Evolutionary conservation across 164 flowering plant genomes (phyloP), one percentile per base, ranked within the genome.

Genomic region (Kingdonia uniflora): DNA sequence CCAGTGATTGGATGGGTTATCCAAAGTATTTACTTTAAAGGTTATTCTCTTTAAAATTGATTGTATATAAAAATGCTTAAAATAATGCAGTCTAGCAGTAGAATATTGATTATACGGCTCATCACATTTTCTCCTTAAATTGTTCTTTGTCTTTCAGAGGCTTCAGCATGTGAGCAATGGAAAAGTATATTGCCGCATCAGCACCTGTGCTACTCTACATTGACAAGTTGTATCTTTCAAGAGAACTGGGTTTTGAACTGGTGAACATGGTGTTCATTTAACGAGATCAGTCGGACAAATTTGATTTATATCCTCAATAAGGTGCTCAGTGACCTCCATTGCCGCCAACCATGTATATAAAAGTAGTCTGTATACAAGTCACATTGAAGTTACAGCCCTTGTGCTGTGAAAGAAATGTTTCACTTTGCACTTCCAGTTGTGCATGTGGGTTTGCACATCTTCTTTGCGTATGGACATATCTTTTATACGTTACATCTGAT

Each of bases 211-310:
- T 85, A 33, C 29, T 46, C 29, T 82, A 84, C 62, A 57, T 91
- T 16, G 81, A 91, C 65, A 59, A 72, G 55, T 82, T 91, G 35
- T 87, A 76, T 71, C 71, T 66, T 19, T 70, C 90, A 8, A 81
- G 72, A 70, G 73, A 74, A 38, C 49, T 87, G 70, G 95, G 98
- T 6, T 33, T 78, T n/a, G 19, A 86, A 85, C 68, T 90, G 97
- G 97, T 90, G 76, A 75, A 43, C 26, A 14, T 11, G 11, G 19
- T 14, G 37, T 10, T 1, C 19, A 43, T 10, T 24, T 21, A 43
- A 44, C 15, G 13, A 8, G 26, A 5, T 49, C 44, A 17, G 41
- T 25, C 45, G 5, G 41, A 55, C 8, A 3, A 29, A 29, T 29
- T 29, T 29, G 35, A 29, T 29, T 29, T 3, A 29, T 29, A 3